Conservation (phyloP, 192 early-diverging fungal genomes). For the Thamnidium elegans region DNA sequence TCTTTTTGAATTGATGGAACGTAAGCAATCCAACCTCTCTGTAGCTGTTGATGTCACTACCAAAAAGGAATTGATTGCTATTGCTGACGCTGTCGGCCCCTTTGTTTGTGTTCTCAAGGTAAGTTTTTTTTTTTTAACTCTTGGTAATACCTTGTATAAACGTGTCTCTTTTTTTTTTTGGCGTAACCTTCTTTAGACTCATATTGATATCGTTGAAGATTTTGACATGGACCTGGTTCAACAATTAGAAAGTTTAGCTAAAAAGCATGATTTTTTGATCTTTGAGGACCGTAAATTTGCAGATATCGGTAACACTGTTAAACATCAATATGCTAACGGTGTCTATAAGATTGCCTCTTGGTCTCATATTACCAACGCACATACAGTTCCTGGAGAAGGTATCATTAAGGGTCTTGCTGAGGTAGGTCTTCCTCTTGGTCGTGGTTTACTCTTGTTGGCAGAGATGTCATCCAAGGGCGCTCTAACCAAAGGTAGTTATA, state of each 20-base stretch:
- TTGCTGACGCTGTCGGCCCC: slow-evolving; percentile 89
- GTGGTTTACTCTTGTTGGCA: slow-evolving; percentile 86
- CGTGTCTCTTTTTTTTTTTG: neutral
- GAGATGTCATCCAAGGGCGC: slow-evolving; percentile 97
- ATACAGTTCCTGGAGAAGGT: slow-evolving; percentile 92
- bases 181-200: slow-evolving; percentile 59
- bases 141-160: neutral
- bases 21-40: slow-evolving; percentile 88
- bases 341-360: slow-evolving; percentile 92
- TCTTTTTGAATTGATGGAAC: slow-evolving; percentile 81
- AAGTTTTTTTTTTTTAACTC: neutral
- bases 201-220: slow-evolving; percentile 91
- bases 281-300: slow-evolving; percentile 99
- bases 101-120: slow-evolving; percentile 95
- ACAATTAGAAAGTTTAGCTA: slow-evolving; percentile 68
- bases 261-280: slow-evolving; percentile 92
- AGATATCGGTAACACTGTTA: slow-evolving; percentile 98
- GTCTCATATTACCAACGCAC: slow-evolving; percentile 96
- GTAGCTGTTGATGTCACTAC: slow-evolving; percentile 88
- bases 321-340: slow-evolving; percentile 89
- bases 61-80: slow-evolving; percentile 80
- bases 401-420: slow-evolving; percentile 91
- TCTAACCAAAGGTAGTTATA: slow-evolving; percentile 82
- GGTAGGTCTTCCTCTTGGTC: slow-evolving; percentile 75
- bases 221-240: slow-evolving; percentile 85